Conservation (phyloP, 805 yeast species). For the Wickerhamomyces rabaulensis region DNA sequence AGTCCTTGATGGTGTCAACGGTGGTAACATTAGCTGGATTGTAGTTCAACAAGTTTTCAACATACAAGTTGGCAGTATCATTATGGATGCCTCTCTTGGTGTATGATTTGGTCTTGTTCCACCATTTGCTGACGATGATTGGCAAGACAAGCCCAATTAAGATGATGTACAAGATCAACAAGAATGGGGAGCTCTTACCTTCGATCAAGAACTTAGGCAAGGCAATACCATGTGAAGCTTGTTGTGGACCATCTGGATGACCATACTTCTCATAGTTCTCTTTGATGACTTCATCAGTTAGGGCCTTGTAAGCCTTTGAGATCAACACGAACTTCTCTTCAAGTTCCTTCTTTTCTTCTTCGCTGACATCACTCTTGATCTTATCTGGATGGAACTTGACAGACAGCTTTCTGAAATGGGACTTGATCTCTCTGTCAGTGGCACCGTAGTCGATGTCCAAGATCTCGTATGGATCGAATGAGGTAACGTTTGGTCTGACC, state of each 20-base stretch:
- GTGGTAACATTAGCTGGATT: slow-evolving; percentile 63
- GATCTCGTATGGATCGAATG: slow-evolving; percentile 89
- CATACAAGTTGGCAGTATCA: slow-evolving; percentile 74
- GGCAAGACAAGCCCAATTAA: slow-evolving; percentile 80
- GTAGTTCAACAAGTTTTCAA: slow-evolving; percentile 66
- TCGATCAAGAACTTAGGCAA: slow-evolving; percentile 88
- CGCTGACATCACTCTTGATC: slow-evolving; percentile 49
- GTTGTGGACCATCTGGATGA: slow-evolving; percentile 97
- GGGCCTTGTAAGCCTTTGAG: slow-evolving; percentile 88
- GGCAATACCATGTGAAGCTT: slow-evolving; percentile 88
- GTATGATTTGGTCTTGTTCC: slow-evolving; percentile 74
- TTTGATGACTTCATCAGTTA: slow-evolving; percentile 83
- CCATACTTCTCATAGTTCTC: slow-evolving; percentile 85
- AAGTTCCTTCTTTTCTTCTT: slow-evolving; percentile 47
- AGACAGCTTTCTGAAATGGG: slow-evolving; percentile 81
- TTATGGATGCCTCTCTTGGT: slow-evolving; percentile 82
- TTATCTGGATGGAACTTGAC: slow-evolving; percentile 93
- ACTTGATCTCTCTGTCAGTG: slow-evolving; percentile 69
- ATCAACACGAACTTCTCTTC: slow-evolving; percentile 78
- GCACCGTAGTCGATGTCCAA: slow-evolving; percentile 69
- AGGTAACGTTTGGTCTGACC: slow-evolving; percentile 37
- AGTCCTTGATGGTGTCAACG: slow-evolving; percentile 47
- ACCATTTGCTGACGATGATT: slow-evolving; percentile 78
- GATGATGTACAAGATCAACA: slow-evolving; percentile 60
- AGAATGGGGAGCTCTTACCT: slow-evolving; percentile 63